Base-by-base conservation (phyloP, 805 yeast species). In the Zygoascus flipseniorum region DNA sequence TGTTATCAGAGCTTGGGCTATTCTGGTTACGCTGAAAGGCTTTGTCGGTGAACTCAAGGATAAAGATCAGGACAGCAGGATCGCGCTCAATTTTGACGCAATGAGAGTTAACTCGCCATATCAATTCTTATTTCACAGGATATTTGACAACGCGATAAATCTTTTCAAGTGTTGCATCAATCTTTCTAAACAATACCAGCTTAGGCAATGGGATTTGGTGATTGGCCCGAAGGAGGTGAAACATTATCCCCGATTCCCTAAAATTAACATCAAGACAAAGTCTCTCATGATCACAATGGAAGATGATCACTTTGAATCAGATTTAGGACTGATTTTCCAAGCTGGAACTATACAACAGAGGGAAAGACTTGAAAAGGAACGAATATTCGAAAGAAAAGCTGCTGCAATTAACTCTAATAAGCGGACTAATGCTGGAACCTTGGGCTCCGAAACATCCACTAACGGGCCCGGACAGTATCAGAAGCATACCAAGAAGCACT, bases 221-320 rank as follows among this genome's bases (percentile, higher is more conserved):
- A 59, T 51, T 44, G 57, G 50, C 52, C 69, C 72, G 5, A 60
- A 62, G 49, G 60, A 59, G 49, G 54, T 58, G 42, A 52, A 55
- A 35, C 43, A 51, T 52, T 65, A 61, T 52, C 72, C 63, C 37
- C 59, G 58, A 3, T 56, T 69, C 16, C 71, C 92, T 2, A 62
- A 65, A 37, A 69, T 88, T 1, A 75, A 77, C 20, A 59, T 89
- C 39, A 76, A 71, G 43, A 73, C 95, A 0, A 72, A 72, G 5
- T 72, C 78, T 43, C 73, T 87, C 57, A 72, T 84, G 4, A 69
- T 89, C 41, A 75, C 84, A 23, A 74, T 89, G 57, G 96, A 87
- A 53, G 95, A 87, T 66, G 97, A 92, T 67, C 92, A 95, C 8
- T 89, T 90, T 65, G 98, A 92, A 67, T 73, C 82, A 8, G 83